These are phyloP conservation scores for Amanita subjunquillea DNA, from an alignment of 768 basidiomycete genomes.

Conservation along the genomic window DNA sequence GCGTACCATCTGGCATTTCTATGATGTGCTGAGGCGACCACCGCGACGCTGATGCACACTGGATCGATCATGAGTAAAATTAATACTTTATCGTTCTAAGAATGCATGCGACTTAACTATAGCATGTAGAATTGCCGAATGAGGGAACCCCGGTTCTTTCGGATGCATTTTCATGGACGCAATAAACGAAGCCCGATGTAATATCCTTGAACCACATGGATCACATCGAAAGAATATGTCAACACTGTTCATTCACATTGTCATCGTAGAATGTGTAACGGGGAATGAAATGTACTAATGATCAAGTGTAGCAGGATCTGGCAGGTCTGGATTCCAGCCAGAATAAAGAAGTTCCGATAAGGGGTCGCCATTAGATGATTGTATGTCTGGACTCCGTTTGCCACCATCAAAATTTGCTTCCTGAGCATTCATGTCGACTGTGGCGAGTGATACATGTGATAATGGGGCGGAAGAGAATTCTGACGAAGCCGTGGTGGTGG, in stretches of 20 bases:
- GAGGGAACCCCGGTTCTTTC: constrained; percentile 75
- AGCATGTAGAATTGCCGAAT: constrained; percentile 83
- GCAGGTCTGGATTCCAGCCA: constrained; percentile 82
- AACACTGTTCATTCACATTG: constrained; percentile 36
- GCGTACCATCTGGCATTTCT: constrained; percentile 61
- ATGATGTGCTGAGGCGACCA: constrained; percentile 68
- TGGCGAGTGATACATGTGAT: constrained; percentile 32
- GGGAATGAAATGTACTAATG: constrained; percentile 52
- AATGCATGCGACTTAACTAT: constrained; percentile 43
- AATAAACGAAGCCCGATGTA: constrained; percentile 75
- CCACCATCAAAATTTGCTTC: constrained; percentile 24
- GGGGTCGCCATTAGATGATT: constrained; percentile 31
- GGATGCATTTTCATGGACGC: constrained; percentile 75
- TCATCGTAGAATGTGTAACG: constrained; percentile 6
- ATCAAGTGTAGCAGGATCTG: constrained; percentile 60
- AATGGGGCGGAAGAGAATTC: constrained; percentile 27
- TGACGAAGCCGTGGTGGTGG: constrained; percentile 13
- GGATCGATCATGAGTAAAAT: neutral
- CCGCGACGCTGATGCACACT: constrained; percentile 79
- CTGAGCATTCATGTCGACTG: constrained; percentile 29
- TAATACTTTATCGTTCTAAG: constrained; percentile 10
- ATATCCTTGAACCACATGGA: constrained; percentile 75
- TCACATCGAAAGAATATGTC: constrained; percentile 85
- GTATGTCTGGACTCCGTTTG: constrained; percentile 44
- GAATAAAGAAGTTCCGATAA: constrained; percentile 60